phyloP scores from a whole-genome alignment of 371 early-diverging fungal genomes.

The Mortierella sp. region DNA sequence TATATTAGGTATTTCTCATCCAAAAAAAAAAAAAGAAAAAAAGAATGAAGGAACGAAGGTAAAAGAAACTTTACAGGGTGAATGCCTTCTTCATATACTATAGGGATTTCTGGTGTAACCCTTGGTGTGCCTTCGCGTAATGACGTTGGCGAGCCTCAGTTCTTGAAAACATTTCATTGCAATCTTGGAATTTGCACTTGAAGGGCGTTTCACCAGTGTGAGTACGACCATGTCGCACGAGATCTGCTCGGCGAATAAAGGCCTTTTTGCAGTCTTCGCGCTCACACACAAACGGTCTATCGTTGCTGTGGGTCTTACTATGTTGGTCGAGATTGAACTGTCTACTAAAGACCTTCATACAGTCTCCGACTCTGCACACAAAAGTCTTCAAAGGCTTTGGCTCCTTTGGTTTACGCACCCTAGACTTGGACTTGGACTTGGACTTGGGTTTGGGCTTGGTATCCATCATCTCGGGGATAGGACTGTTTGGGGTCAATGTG shows the following conservation, averaged over 20 bases:
- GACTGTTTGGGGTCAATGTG: not conserved
- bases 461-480: no score
- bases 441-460: not conserved
- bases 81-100: not conserved
- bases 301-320: not conserved
- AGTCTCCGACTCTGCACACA: not conserved
- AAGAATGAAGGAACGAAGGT: no score
- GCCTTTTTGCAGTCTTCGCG: not conserved
- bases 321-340: constrained; percentile 3
- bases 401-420: not conserved
- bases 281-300: not conserved
- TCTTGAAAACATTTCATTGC: not conserved
- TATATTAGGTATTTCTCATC: no score
- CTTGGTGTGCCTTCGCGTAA: not conserved
- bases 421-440: not conserved
- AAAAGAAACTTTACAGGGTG: no score
- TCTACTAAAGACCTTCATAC: not conserved
- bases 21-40: no score
- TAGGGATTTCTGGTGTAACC: not conserved
- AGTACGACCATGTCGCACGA: not conserved
- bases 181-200: not conserved
- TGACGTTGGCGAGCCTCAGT: not conserved
- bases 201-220: not conserved
- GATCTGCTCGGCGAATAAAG: not conserved
- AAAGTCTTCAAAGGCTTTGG: not conserved